Evolutionary conservation across 257 asterid species (phyloP), one percentile per base, ranked within the genome.

Genomic region (Gentiana straminea): DNA sequence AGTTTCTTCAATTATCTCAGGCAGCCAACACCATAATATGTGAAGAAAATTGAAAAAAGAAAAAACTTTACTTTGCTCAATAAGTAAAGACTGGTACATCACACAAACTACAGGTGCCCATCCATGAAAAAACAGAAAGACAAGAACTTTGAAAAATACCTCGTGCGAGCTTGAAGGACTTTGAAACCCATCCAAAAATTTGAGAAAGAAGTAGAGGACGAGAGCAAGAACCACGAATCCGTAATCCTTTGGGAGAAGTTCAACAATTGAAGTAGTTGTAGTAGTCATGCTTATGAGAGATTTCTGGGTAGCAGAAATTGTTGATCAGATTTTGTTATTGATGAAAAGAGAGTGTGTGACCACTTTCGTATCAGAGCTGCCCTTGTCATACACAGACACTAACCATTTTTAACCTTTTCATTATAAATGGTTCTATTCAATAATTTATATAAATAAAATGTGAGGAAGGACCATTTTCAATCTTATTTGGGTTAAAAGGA

Each of bases 141-240:
- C 15, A 24, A 36, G 8, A 24, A 24, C 33, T 45, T 33, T 63
- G 36, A 45, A 5, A 0, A 2, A 24, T 82, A 91, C 98, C 69
- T 81, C 52, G 63, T 81, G 39, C 98, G 77, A 39, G 98, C 98
- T 45, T 35, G 39, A 72, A 88, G 94, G 13, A 91, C 98, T 79
- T 24, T 78, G 81, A 7, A 11, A 4, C 34, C 62, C 38, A 96
- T 84, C 87, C 97, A 95, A 87, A 63, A 78, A 24, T 70, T 91
- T 91, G 74, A 91, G 76, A 48, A 78, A 65, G 69, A 78, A 61
- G 72, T 87, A 81, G 62, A 64, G 56, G 46, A 81, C 93, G 50
- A 85, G 72, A 51, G 68, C 88, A 50, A 91, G 62, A 59, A 68
- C 71, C 7, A 87, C 95, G 32, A 81, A 87, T 54, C 98, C 98